Evolutionary conservation across 2,329 filamentous ascomycete genomes (phyloP), one percentile per base, ranked within the genome.

Genomic region (Fusarium globosum): DNA sequence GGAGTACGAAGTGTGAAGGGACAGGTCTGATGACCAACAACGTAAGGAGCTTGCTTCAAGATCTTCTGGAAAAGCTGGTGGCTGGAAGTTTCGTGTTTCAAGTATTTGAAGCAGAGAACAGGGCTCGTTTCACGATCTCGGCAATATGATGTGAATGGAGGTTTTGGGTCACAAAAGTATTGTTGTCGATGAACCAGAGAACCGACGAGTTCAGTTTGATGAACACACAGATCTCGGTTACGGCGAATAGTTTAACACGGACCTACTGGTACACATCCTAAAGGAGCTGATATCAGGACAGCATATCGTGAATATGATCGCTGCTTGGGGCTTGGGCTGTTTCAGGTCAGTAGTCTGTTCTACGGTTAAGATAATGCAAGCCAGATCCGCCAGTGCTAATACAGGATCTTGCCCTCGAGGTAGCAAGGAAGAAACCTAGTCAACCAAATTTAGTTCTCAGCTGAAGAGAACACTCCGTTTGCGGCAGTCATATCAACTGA

Each of bases 1-100:
- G 68, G 49, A 35, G 36, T 69, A 21, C 26, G 60, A 68, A 30
- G 33, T 65, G 20, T n/a, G 63, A 70, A 64, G 55, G 63, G 66
- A 69, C 57, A 49, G 39, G 61, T 52, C 63, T 63, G 60, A 68
- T 49, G 41, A 65, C 41, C 45, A 51, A 65, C 45, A 63, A 43
- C 49, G 36, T 62, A 69, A 65, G 56, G 53, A 64, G 59, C 62
- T 46, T 61, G 71, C 73, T 61, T 76, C 72, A 72, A 69, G 45
- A 71, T 72, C 62, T 79, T 80, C 76, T 76, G 77, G 75, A 77
- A 77, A 56, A 73, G 66, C 63, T 66, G 68, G 68, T 69, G 56
- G 69, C 71, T 72, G 58, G 68, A 55, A 42, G 45, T 66, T 33
- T 57, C 53, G 30, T 45, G 74, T 78, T 79, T 80, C 78, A 77